phyloP scores from a whole-genome alignment of 2,329 filamentous ascomycete species.

The Pestalotiopsis sp. region DNA sequence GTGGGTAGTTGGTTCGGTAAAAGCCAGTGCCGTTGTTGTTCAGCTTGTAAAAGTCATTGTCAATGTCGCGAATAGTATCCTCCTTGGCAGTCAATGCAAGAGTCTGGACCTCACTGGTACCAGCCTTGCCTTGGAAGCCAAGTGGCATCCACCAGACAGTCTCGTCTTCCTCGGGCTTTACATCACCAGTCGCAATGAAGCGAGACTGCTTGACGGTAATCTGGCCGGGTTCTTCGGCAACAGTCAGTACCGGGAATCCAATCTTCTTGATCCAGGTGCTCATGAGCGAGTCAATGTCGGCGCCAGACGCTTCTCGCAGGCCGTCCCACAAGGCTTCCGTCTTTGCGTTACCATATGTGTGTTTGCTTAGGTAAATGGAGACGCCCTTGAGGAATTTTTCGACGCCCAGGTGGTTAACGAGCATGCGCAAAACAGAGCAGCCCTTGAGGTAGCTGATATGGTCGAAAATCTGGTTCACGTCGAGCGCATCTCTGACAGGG shows the following conservation, averaged over 20 bases:
- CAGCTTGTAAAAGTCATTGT: conserved; percentile 87
- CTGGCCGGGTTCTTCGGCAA: conserved; percentile 81
- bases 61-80: conserved; percentile 74
- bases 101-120: conserved; percentile 63
- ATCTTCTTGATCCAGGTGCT: conserved; percentile 94
- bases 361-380: conserved; percentile 82
- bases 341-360: conserved; percentile 88
- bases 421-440: conserved; percentile 94
- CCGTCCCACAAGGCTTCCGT: conserved; percentile 92
- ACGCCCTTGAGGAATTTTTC: conserved; percentile 91
- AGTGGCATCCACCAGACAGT: conserved; percentile 97
- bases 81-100: conserved; percentile 76
- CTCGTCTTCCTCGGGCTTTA: conserved; percentile 85
- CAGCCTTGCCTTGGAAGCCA: conserved; percentile 75
- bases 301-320: conserved; percentile 82
- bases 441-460: conserved; percentile 96
- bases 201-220: conserved; percentile 83
- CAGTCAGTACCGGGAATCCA: conserved; percentile 87
- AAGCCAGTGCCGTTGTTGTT: conserved; percentile 88
- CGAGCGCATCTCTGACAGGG: conserved; percentile 87
- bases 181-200: conserved; percentile 90
- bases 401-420: conserved; percentile 85
- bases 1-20: conserved; percentile 91
- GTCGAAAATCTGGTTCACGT: conserved; percentile 98
- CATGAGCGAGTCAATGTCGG: conserved; percentile 88